Percentiles rank a stretch among this genome's conserved stretches.
These are phyloP conservation scores for Dactylellina cionopaga DNA, from an alignment of 2,329 filamentous ascomycete species.

Conservation along the genomic window DNA sequence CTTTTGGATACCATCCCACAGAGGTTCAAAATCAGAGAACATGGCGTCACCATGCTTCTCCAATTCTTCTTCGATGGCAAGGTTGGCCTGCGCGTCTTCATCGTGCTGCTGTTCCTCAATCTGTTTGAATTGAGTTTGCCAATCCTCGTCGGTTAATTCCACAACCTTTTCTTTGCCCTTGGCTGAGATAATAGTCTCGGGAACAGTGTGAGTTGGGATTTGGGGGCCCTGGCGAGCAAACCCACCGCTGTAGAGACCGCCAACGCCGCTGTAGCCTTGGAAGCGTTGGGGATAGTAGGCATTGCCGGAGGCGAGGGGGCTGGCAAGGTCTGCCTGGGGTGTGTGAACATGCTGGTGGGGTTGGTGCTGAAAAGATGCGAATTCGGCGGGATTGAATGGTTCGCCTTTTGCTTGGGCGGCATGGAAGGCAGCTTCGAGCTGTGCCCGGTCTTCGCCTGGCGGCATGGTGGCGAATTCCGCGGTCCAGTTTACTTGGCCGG, in stretches of 20 bases:
- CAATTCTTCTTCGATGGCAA: conserved; percentile 84
- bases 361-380: conserved; percentile 83
- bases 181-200: conserved; percentile 61
- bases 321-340: conserved; percentile 64
- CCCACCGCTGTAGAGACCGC: conserved; percentile 60
- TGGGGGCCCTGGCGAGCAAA: conserved; percentile 63
- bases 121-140: conserved; percentile 95
- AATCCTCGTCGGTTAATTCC: conserved; percentile 90
- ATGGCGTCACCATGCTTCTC: conserved; percentile 77
- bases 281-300: conserved; percentile 56
- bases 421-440: conserved; percentile 77
- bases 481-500: conserved; percentile 69
- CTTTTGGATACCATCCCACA: conserved; percentile 81
- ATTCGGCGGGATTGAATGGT: conserved; percentile 83
- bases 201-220: conserved; percentile 61
- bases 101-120: conserved; percentile 75
- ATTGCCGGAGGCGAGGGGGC: conserved; percentile 58
- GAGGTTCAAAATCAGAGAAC: conserved; percentile 87
- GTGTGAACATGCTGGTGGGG: conserved; percentile 66
- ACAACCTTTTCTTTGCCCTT: conserved; percentile 93
- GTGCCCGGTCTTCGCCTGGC: conserved; percentile 67
- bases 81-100: conserved; percentile 69
- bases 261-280: conserved; percentile 55
- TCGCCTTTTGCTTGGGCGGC: conserved; percentile 65
- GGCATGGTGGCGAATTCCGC: conserved; percentile 67